phyloP scores from a whole-genome alignment of 2,329 filamentous ascomycete genomes.

The Sporothrix phasma region DNA sequence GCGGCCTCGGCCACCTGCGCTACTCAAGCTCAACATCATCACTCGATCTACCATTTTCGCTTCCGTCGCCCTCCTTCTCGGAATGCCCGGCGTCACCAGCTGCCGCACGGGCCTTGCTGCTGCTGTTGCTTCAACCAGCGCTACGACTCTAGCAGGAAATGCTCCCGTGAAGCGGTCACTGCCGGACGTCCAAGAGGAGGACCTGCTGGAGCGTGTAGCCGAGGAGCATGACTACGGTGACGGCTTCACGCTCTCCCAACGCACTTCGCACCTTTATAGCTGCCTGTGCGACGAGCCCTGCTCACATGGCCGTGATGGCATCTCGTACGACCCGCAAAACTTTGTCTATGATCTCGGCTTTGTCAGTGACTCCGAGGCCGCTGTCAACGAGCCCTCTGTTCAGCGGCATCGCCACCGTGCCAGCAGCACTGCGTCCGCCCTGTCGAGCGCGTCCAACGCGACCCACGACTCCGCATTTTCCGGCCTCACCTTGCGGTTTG shows the following conservation, averaged over 20 bases:
- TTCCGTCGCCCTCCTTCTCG: conserved; percentile 24
- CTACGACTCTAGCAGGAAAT: conserved; percentile 37
- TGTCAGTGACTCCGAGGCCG: conserved; percentile 53
- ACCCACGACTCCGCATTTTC: conserved; percentile 46
- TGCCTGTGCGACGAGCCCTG: conserved; percentile 63
- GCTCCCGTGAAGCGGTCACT: conserved; percentile 53
- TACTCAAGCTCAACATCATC: conserved; percentile 70
- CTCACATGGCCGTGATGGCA: conserved; percentile 37
- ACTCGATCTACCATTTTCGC: conserved; percentile 47
- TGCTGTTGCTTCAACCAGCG: conserved; percentile 39
- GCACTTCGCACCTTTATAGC: conserved; percentile 39
- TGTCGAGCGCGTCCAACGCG: conserved; percentile 1
- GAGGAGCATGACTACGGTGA: conserved; percentile 1
- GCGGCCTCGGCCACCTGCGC: conserved; percentile 41
- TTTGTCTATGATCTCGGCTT: conserved; percentile 59
- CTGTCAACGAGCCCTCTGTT: conserved; percentile 15
- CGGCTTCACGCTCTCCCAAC: not conserved
- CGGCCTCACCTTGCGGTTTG: conserved; percentile 55
- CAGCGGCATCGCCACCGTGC: conserved; percentile 5
- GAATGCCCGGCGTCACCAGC: conserved; percentile 49
- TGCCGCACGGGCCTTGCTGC: conserved; percentile 31
- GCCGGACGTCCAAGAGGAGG: conserved; percentile 81
- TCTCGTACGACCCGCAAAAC: conserved; percentile 31
- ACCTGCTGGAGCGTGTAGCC: conserved; percentile 59
- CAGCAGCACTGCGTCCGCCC: conserved; percentile 9